A percentile compares a stretch with the other conserved stretches of the same genome.
Conservation (phyloP, 345 rosid genomes). For the Cochlearia excelsa region DNA sequence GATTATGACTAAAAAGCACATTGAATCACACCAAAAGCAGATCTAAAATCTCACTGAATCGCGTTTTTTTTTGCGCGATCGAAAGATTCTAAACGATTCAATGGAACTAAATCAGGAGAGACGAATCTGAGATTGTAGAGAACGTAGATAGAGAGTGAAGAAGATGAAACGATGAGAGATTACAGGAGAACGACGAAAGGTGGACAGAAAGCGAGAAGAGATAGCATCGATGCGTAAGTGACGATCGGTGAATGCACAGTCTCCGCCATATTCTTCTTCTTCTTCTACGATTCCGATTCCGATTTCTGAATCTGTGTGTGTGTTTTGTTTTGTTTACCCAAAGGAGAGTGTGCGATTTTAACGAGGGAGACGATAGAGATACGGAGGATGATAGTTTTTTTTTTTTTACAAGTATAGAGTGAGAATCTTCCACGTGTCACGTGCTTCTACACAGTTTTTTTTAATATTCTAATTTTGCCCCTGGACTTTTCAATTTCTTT, state of each 20-base stretch:
- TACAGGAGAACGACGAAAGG: constrained; percentile 92
- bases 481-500: no score
- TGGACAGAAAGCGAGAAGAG: constrained; percentile 80
- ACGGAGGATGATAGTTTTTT: no score
- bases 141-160: neutral
- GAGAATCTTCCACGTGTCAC: neutral
- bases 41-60: no score
- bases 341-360: constrained; percentile 27
- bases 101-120: no score
- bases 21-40: no score
- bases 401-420: no score
- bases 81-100: no score
- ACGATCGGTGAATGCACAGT: constrained; percentile 78
- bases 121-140: no score
- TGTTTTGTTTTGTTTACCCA: neutral
- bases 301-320: no score
- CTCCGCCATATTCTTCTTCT: constrained; percentile 37
- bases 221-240: constrained; percentile 79
- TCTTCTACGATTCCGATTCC: neutral
- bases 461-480: no score
- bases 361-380: constrained; percentile 4
- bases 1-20: no score
- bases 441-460: neutral
- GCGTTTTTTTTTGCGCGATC: no score
- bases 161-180: constrained; percentile 24